Base-by-base conservation (phyloP, 352 stramenopile species). In the Halophytophthora polymorphica region DNA sequence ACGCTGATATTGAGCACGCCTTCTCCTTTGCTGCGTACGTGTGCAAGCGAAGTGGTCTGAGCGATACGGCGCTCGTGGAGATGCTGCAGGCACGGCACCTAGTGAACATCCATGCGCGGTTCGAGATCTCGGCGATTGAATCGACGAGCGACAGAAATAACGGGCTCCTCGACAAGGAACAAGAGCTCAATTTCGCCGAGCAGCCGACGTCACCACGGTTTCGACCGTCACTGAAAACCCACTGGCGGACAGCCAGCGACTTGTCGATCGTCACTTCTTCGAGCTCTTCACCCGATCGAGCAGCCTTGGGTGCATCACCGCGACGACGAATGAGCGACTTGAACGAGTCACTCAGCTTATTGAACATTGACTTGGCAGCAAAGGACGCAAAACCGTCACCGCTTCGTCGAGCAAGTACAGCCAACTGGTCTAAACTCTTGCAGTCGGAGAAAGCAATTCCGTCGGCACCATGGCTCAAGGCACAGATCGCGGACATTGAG, bases 41-140 rank as follows among this genome's bases (percentile, higher is more conserved):
- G 33, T 94, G 83, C 66, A 94, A 94, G 39, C 79, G 81, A 46
- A 86, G 67, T 45, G 83, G 83, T 3, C 58, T 94, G 49, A 90
- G 73, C 25, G 83, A 94, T 64, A 94, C 83, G 39, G 80, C 83
- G 45, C 65, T 94, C 19, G 68, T 94, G 7, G 77, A 92, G 31
- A 94, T 94, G 83, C 69, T 94, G 10, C 81, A 94, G 59, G 83
- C 83, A 14, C 79, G 81, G 12, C 83, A 92, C 44, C 52, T 94
- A 12, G 56, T 94, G 6, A 90, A 92, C 28, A 50, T 88, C 6
- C 83, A 94, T 41, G 75, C 81, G 17, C 80, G 77, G 17, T 63
- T 74, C 42, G 81, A 92, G 37, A 66, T 83, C 21, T 67, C 67
- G 17, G 64, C 65, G 39, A 35, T 73, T 7, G 74, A 77, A 58